Evolutionary conservation across 2,329 filamentous ascomycete genomes (phyloP), one percentile per base, ranked within the genome.

Genomic region (Aspergillus carbonarius): DNA sequence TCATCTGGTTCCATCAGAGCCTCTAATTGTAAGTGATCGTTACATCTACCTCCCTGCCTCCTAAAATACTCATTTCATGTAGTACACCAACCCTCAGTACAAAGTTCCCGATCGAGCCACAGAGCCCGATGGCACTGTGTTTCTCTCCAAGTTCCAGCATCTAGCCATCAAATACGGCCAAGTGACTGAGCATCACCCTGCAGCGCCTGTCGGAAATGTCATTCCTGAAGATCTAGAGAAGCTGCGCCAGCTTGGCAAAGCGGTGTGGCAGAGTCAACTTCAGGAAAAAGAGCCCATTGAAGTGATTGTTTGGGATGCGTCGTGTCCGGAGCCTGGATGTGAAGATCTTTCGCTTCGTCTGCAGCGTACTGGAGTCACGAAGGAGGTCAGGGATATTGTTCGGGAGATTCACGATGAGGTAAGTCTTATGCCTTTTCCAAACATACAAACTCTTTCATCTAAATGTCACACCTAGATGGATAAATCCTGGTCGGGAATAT

Each of bases 161-260:
- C 35, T 62, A 17, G 60, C 55, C 13, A 60, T 62, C 39, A 62
- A 62, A 55, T 62, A 60, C 18, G 60, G 60, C 27, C 32, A 37
- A 23, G 39, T 62, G 35, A 58, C 60, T 15, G 60, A 62, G 46
- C 49, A 60, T n/a, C 55, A 55, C 5, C 58, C 58, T 7, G 60
- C 55, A 18, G 60, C 58, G 52, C 58, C 6, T 62, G 60, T n/a
- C 58, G 60, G 25, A 55, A 47, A 2, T 23, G 55, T 62, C 3
- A 54, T 58, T 17, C 35, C 47, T 7, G 55, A 60, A 20, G 60
- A 62, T 18, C 35, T 62, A 17, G 47, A 55, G 9, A 58, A 62
- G 15, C 27, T 62, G 40, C 46, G 51, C 12, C 32, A 37, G 12
- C 51, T 51, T 20, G 60, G 54, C 8, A 35, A 53, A 3, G 32